Evolutionary conservation across 2,329 filamentous ascomycete genomes (phyloP), one percentile per base, ranked within the genome.

Genomic region (Fusarium buxicola): DNA sequence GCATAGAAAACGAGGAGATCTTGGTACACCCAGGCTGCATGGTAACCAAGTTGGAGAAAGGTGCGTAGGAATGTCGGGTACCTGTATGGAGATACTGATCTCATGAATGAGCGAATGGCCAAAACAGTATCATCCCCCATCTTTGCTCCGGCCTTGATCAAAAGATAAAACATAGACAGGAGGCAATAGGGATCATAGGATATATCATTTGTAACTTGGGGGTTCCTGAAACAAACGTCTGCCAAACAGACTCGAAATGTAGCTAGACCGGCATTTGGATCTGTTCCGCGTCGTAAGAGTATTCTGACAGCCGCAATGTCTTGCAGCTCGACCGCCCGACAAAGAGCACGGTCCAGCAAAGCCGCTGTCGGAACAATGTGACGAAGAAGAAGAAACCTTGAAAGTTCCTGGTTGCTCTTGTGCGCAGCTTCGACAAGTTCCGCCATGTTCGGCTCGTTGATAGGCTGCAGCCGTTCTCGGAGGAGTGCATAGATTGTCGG

Each of bases 241-340:
- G 21, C n/a, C n/a, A 41, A 24, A 16, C 6, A 2, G 10, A 30
- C 12, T 13, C 6, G 7, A 2, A 44, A 9, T 27, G 28, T 4
- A 21, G 5, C 5, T 13, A 45, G 12, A 12, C 41, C 15, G 7
- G 5, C 9, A 21, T 21, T 24, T 1, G 41, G 41, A 16, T 32
- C 8, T 13, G 3, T 8, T 4, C 9, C 9, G 3, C 16, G 15
- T 2, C n/a, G 12, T 2, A 45, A 27, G 15, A 45, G 24, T 3
- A 16, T 24, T 32, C 9, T 21, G 3, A 11, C n/a, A 7, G 41
- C 16, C 1, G 8, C 1, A 3, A 45, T n/a, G 16, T 44, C 2
- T 0, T 0, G 0, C 16, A 5, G n/a, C 12, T 15, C 9, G 16
- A 44, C 21, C 12, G 27, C 12, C 4, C 2, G 3, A 10, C 41